A percentile compares a stretch with the other conserved stretches of the same genome.
Conservation (phyloP, 495 filamentous ascomycete species). For the Podospora conica region DNA sequence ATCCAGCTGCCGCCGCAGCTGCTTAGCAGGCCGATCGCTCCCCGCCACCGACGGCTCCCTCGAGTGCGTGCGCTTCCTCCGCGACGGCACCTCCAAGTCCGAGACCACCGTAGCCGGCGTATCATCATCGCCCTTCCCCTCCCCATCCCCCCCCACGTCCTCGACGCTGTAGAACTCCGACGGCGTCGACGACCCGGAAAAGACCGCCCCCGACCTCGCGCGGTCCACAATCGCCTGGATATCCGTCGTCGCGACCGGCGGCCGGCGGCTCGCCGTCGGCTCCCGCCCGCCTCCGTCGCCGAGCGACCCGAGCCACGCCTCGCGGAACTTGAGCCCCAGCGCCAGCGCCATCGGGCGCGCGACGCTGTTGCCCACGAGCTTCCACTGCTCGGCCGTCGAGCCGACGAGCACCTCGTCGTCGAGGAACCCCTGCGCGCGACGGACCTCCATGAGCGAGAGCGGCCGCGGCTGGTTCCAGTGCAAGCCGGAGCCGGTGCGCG, state of each 20-base stretch:
- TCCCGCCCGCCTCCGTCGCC: slow-evolving; percentile 19
- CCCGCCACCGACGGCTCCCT: background rate
- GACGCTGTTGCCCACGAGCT: slow-evolving; percentile 66
- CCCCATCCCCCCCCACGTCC: background rate
- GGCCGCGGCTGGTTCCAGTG: slow-evolving; percentile 58
- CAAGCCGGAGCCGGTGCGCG: slow-evolving; percentile 39
- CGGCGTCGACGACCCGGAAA: background rate
- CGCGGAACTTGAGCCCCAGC: slow-evolving; percentile 53
- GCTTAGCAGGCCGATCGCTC: background rate
- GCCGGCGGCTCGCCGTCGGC: background rate
- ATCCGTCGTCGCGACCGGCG: background rate
- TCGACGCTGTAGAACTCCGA: background rate
- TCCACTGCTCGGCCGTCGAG: slow-evolving; percentile 43
- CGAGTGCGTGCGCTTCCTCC: background rate
- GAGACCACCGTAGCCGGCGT: background rate
- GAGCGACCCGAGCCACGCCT: slow-evolving; percentile 46
- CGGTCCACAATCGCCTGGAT: background rate
- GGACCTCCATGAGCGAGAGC: slow-evolving; percentile 54
- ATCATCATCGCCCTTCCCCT: background rate
- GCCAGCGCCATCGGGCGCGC: slow-evolving; percentile 57
- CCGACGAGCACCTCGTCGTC: slow-evolving; percentile 66
- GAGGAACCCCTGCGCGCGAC: slow-evolving; percentile 59
- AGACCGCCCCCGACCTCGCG: background rate
- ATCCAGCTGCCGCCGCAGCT: background rate
- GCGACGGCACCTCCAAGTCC: background rate